Conservation (phyloP, 116 monocot species). For the Trichopus zeylanicus region DNA sequence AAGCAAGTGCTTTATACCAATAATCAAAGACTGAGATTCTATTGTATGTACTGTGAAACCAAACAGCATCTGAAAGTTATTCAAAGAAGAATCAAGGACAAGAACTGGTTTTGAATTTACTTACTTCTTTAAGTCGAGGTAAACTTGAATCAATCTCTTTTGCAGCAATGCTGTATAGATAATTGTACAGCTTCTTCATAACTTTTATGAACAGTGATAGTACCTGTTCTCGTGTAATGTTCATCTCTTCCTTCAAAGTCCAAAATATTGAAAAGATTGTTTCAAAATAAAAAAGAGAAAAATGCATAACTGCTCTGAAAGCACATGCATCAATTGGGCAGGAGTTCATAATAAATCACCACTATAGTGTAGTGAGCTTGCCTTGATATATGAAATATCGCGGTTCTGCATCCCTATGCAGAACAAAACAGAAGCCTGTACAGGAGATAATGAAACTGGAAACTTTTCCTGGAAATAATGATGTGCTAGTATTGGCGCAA, state of each 20-base stretch:
- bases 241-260: slow-evolving; percentile 51
- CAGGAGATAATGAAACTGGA: slow-evolving; percentile 60
- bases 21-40: background rate
- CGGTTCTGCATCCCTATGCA: slow-evolving; percentile 92
- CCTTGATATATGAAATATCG: slow-evolving; percentile 62
- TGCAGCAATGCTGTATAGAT: slow-evolving; percentile 36
- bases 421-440: slow-evolving; percentile 68
- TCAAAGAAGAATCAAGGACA: background rate
- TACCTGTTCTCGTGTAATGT: slow-evolving; percentile 65
- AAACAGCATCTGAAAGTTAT: background rate
- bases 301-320: background rate
- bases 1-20: background rate
- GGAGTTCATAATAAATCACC: background rate
- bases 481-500: slow-evolving; percentile 69
- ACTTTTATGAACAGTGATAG: slow-evolving; percentile 65
- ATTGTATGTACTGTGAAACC: slow-evolving; percentile 3
- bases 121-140: slow-evolving; percentile 70
- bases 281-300: no score
- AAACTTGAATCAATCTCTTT: slow-evolving; percentile 49
- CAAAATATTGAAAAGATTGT: background rate
- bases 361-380: background rate
- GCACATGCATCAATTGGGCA: background rate
- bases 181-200: slow-evolving; percentile 68
- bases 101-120: no score
- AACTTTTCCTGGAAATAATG: slow-evolving; percentile 77